These are phyloP conservation scores for Russula sp. DNA, from an alignment of 768 basidiomycete genomes.

Conservation along the genomic window DNA sequence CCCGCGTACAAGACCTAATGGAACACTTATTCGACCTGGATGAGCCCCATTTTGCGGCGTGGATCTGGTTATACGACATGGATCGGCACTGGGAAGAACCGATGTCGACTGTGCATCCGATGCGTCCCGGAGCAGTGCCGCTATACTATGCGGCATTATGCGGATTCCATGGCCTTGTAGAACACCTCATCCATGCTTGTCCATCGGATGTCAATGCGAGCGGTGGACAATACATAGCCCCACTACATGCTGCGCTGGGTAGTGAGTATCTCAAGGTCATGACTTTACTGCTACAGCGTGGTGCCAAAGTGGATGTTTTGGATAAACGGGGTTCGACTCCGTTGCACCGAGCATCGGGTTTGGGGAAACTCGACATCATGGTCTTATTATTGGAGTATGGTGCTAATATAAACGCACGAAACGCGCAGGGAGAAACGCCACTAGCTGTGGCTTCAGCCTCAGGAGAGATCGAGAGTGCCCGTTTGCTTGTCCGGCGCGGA, in stretches of 20 bases:
- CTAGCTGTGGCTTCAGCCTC: neutral
- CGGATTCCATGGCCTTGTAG: neutral
- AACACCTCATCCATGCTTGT: neutral
- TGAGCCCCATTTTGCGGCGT: neutral
- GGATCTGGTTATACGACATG: slow-evolving; percentile 8
- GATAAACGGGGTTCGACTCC: neutral
- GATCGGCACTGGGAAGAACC: neutral
- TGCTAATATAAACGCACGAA: neutral
- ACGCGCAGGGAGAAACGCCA: neutral
- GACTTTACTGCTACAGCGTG: neutral
- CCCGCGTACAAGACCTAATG: neutral
- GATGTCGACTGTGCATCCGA: neutral
- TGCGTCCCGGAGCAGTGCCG: neutral
- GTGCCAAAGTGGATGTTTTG: neutral
- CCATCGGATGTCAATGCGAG: neutral
- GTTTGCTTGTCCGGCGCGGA: neutral
- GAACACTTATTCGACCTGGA: neutral
- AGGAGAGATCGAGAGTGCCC: neutral
- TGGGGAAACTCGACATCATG: neutral
- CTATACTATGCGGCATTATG: slow-evolving; percentile 6
- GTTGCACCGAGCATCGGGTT: neutral
- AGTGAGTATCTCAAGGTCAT: neutral
- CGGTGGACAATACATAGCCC: neutral
- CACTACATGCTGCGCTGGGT: neutral
- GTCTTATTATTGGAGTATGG: neutral